Evolutionary conservation across 768 basidiomycete genomes (phyloP).

Genomic region (Termitomyces sp.): DNA sequence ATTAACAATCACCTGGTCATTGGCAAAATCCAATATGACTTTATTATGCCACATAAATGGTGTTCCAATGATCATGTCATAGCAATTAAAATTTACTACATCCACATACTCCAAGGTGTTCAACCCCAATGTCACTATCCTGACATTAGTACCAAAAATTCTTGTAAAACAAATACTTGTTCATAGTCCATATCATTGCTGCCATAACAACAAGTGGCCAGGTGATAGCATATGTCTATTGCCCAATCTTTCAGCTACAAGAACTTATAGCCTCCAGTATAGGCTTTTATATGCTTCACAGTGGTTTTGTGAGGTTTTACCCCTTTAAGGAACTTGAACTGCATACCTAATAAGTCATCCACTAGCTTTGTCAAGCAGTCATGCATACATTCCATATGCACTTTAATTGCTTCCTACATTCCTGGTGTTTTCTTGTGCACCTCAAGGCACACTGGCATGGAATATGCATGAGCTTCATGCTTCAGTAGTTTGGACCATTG

Average conservation of each 20-base stretch:
- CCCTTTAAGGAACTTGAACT: conserved; percentile 1
- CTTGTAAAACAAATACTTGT: no score
- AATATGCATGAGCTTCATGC: no score
- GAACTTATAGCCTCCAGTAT: not conserved
- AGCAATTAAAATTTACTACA: no score
- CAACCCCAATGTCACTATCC: conserved; percentile 6
- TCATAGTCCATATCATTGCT: not conserved
- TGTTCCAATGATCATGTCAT: conserved; percentile 34
- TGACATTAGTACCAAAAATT: conserved; percentile 19
- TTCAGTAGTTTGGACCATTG: no score
- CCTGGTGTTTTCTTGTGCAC: no score
- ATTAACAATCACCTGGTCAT: conserved; percentile 11
- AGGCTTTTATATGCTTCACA: not conserved
- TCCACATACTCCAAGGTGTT: conserved; percentile 24
- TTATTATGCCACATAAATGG: conserved; percentile 27
- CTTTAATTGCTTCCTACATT: no score
- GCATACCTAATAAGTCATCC: not conserved
- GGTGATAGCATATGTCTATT: not conserved
- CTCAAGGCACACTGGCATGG: no score
- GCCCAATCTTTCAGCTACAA: not conserved
- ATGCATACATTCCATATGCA: no score
- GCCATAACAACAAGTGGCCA: no score
- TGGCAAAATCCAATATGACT: conserved; percentile 23
- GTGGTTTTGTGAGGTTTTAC: not conserved
- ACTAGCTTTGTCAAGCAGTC: no score